Percentiles rank a stretch among this genome's conserved stretches.
Conservation (phyloP, 768 basidiomycete species). For the Auricularia sp. region DNA sequence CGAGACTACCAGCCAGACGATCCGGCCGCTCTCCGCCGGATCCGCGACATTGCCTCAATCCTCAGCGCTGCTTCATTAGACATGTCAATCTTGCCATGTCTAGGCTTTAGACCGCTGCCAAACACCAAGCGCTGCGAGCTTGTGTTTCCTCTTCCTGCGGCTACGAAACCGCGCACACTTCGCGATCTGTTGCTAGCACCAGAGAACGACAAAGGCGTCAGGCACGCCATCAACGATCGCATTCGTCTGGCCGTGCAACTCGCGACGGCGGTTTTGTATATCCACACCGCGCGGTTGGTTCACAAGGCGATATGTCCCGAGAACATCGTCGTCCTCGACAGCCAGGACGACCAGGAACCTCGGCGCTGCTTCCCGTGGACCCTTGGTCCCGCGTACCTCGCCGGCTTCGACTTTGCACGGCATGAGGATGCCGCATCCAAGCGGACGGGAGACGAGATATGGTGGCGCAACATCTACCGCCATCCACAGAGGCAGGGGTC, state of each 20-base stretch:
- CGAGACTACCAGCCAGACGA: neutral
- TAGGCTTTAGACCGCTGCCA: neutral
- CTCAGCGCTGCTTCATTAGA: neutral
- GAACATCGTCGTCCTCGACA: neutral
- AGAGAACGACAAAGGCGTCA: too few relatives aligned
- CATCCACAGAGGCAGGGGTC: neutral
- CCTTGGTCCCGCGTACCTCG: neutral
- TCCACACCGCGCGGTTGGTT: neutral
- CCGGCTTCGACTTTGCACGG: constrained; percentile 1
- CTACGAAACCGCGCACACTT: too few relatives aligned
- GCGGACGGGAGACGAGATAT: neutral
- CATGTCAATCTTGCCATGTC: neutral
- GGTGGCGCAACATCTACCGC: neutral
- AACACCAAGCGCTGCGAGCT: neutral
- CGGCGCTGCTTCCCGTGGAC: neutral
- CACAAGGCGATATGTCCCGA: constrained; percentile 2
- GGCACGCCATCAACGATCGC: too few relatives aligned
- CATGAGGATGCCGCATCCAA: neutral
- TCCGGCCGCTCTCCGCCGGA: neutral
- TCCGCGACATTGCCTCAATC: neutral
- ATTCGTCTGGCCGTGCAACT: too few relatives aligned
- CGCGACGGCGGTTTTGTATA: neutral
- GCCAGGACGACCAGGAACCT: neutral
- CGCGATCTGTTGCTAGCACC: too few relatives aligned
- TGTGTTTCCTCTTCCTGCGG: neutral